Evolutionary conservation across 768 basidiomycete genomes (phyloP).

Genomic region (Hypsizygus marmoreus): DNA sequence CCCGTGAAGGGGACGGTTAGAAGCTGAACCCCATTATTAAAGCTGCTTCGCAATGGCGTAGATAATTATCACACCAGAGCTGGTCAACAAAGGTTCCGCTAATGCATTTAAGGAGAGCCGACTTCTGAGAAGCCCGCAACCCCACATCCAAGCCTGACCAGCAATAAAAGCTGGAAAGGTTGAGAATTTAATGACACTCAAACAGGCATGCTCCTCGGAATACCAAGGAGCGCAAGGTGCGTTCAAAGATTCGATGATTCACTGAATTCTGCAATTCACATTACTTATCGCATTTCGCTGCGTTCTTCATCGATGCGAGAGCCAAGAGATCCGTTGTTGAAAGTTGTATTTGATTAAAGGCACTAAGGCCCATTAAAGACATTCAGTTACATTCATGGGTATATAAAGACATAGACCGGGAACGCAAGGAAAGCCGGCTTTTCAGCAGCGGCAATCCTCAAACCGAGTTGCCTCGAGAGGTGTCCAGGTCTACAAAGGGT

Average conservation of each 20-base stretch:
- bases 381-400: slow-evolving; percentile 28
- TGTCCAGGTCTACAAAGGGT: slow-evolving; percentile 33
- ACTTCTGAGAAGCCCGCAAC: slow-evolving; percentile 37
- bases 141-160: slow-evolving; percentile 39
- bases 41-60: background rate
- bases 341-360: slow-evolving; percentile 38
- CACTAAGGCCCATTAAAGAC: slow-evolving; percentile 25
- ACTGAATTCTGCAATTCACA: slow-evolving; percentile 84
- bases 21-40: background rate
- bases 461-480: slow-evolving; percentile 17
- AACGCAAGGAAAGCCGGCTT: slow-evolving; percentile 16
- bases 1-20: slow-evolving; percentile 6
- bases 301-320: slow-evolving; percentile 81
- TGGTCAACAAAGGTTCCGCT: slow-evolving; percentile 9
- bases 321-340: slow-evolving; percentile 73
- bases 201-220: slow-evolving; percentile 76
- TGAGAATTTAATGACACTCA: slow-evolving; percentile 71
- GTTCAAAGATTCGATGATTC: slow-evolving; percentile 86
- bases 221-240: slow-evolving; percentile 78
- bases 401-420: slow-evolving; percentile 29
- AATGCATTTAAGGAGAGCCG: too few relatives aligned
- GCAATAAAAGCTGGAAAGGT: slow-evolving; percentile 34
- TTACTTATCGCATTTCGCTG: slow-evolving; percentile 81
- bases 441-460: slow-evolving; percentile 8
- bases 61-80: slow-evolving; percentile 10